These are phyloP conservation scores for Exophiala alcalophila DNA, from an alignment of 2,329 filamentous ascomycete genomes.

Conservation along the genomic window DNA sequence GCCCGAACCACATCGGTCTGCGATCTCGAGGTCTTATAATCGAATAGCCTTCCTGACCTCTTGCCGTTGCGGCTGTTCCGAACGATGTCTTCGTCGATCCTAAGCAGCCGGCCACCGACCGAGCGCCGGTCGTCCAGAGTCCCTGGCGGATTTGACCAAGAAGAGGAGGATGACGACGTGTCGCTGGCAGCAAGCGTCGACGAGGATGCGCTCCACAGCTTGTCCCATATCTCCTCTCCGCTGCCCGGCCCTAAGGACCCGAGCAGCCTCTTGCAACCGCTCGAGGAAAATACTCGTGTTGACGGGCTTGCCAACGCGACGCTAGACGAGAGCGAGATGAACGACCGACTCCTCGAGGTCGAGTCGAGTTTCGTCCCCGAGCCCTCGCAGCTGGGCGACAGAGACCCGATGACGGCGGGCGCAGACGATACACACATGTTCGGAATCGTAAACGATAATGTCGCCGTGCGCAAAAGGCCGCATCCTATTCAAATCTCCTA, in stretches of 20 bases:
- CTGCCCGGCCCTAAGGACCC: constrained; percentile 22
- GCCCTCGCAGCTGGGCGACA: constrained; percentile 42
- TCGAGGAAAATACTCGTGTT: constrained; percentile 20
- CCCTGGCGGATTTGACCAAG: constrained; percentile 38
- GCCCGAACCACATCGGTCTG: constrained; percentile 20
- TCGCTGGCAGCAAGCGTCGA: constrained; percentile 20
- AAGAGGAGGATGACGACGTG: constrained; percentile 30
- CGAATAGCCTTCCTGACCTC: constrained; percentile 6
- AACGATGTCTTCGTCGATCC: constrained; percentile 24
- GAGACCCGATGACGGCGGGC: constrained; percentile 31
- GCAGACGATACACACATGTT: constrained; percentile 46
- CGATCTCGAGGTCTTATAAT: constrained; percentile 6
- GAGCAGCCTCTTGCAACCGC: constrained; percentile 26
- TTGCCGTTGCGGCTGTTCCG: too few relatives aligned
- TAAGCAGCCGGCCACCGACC: constrained; percentile 17
- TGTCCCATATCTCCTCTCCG: constrained; percentile 18
- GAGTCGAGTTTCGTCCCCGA: constrained; percentile 64
- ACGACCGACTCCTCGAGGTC: constrained; percentile 58
- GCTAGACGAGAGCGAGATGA: constrained; percentile 59
- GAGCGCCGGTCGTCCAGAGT: constrained; percentile 32
- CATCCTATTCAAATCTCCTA: constrained; percentile 19
- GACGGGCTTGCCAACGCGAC: constrained; percentile 33
- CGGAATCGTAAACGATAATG: constrained; percentile 35
- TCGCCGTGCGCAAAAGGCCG: constrained; percentile 24
- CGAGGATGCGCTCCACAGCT: constrained; percentile 18